Conservation (phyloP, 441 rosid genomes). For the Adansonia rubrostipa region DNA sequence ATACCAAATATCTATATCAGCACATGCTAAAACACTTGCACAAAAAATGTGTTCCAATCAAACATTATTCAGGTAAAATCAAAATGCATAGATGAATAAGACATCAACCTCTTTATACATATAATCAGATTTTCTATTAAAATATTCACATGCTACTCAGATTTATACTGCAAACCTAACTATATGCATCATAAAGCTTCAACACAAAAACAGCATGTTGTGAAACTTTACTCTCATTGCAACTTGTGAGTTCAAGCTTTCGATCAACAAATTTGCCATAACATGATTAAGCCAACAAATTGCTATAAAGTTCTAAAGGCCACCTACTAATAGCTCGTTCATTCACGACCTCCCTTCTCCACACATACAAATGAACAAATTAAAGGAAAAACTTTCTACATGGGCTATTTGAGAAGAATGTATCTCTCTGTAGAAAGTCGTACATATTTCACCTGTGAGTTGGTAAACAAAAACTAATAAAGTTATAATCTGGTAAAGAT, state of each 20-base stretch:
- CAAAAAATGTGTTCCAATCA: not conserved
- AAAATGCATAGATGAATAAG: not conserved
- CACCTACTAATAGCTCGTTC: not conserved
- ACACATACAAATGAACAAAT: slow-evolving; percentile 1
- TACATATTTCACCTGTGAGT: not conserved
- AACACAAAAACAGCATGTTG: not conserved
- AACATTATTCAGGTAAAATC: not conserved
- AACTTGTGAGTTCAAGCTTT: not conserved
- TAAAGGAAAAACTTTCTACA: not conserved
- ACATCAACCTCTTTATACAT: not conserved
- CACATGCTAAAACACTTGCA: not conserved
- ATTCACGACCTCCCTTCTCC: not conserved
- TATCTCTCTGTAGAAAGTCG: not conserved
- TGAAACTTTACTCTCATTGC: slow-evolving; percentile 10
- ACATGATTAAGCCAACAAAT: slow-evolving; percentile 7
- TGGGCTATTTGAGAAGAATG: not conserved
- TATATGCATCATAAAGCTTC: not conserved
- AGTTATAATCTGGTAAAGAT: not conserved
- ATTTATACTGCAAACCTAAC: slow-evolving; percentile 1
- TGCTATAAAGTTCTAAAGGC: not conserved
- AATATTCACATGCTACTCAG: not conserved
- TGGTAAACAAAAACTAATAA: not conserved
- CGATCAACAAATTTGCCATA: not conserved
- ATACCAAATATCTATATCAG: slow-evolving; percentile 33
- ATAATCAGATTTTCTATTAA: not conserved